Percentiles rank a stretch among this genome's conserved stretches.
These are phyloP conservation scores for Pseudogymnoascus sp. DNA, from an alignment of 2,329 filamentous ascomycete species.

Conservation along the genomic window DNA sequence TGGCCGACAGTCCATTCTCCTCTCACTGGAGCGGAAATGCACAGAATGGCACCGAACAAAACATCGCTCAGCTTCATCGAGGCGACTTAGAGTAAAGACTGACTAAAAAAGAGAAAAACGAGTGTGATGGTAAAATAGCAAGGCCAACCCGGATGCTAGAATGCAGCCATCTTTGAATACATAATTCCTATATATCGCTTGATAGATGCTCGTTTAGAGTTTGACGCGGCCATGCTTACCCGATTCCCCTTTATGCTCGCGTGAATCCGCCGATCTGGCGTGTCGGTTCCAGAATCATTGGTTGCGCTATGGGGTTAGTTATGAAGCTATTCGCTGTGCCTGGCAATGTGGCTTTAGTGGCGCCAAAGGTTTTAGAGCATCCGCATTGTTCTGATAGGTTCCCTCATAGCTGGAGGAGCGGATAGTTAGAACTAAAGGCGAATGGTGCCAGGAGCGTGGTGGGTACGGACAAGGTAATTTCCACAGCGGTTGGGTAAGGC, in stretches of 20 bases:
- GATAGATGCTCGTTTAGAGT: neutral
- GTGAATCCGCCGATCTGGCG: neutral
- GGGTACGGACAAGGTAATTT: neutral
- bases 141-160: neutral
- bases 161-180: neutral
- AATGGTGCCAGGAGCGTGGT: neutral
- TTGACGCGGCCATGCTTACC: neutral
- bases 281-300: neutral
- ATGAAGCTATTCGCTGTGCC: neutral
- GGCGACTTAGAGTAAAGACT: neutral
- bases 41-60: neutral
- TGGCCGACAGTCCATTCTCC: conserved; percentile 18
- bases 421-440: neutral
- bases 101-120: neutral
- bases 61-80: neutral
- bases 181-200: neutral
- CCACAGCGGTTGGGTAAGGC: neutral
- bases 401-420: neutral
- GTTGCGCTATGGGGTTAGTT: neutral
- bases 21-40: neutral
- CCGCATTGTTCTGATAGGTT: neutral
- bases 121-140: neutral
- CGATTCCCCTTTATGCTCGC: neutral
- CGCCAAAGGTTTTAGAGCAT: neutral
- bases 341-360: neutral